Evolutionary conservation across 148 eudicot species (phyloP), one percentile per base, ranked within the genome.

Genomic region (Silene uniflora): DNA sequence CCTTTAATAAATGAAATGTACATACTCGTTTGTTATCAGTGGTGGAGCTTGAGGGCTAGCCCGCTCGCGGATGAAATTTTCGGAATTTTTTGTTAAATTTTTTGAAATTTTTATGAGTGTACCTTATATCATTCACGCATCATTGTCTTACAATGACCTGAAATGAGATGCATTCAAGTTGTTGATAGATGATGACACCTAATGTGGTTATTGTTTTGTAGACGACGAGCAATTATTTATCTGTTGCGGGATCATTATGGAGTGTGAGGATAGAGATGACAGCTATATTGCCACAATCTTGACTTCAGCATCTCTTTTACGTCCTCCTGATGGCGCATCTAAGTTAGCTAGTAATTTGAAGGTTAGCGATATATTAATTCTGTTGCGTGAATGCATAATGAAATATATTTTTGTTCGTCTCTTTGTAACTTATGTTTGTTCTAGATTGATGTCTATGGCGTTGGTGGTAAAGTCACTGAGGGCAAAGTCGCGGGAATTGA

Each of bases 191-290:
- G 65, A 60, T 59, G 47, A 29, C 12, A 21, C 8, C n/a, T 29
- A 58, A 10, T 17, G 75, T 35, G 11, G 10, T 73, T 49, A 11
- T 59, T 11, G 19, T 44, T 6, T 2, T 10, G 39, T 25, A 73
- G 75, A 66, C 35, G 75, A 73, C n/a, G 6, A 73, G 35, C 23
- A 59, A 21, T 39, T 73, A 19, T 73, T 59, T 73, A 73, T 73
- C 7, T 73, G 66, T 22, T 58, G 52, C 35, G 75, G 75, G 65
- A 12, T 73, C 24, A 73, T 73, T 42, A 73, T 73, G 65, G 75
- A 60, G 66, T 73, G 67, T 59, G 75, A 59, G 6, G 7, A 5
- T 73, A 35, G 47, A n/a, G 60, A 21, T 54, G 75, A 17, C 18
- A 11, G 55, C 44, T 73, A 42, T 10, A 10, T 60, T 12, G 66